Base-by-base conservation (phyloP, 1,139 yeast species). In the Sugiyamaella castrensis region DNA sequence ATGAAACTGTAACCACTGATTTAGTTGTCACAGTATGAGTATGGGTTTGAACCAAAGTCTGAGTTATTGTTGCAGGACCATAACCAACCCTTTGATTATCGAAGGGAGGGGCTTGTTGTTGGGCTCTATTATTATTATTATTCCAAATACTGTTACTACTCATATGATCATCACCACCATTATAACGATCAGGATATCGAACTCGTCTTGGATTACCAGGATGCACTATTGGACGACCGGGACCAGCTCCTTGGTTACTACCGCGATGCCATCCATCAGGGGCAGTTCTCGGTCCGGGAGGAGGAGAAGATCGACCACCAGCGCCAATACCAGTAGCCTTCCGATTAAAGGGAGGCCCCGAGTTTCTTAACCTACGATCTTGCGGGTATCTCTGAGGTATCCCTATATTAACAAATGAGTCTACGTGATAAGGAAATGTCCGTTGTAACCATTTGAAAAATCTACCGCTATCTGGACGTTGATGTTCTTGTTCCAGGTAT, bases 11-110 rank as follows among this genome's bases (percentile, higher is more conserved):
- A 19, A 42, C 46, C 3, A 42, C 40, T 26, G 46, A 42, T 28
- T 42, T 42, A 10, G 46, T 42, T 10, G 46, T 42, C 16, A 42
- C 46, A 11, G 46, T 42, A 35, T 35, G 37, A 3, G 38, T 42
- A 12, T 28, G 15, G 10, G 46, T 42, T 32, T 42, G 35, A 19
- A 39, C 36, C 28, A 27, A 13, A 5, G 38, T 42, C 12, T 42
- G 46, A 2, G 46, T 42, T 11, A 42, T 19, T 8, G 45, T 41
- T 13, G 40, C 9, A n/a, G 40, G 34, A 3, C 15, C 39, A 19
- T 19, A 19, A 19, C 24, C 24, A 19, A 19, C 5, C 5, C 24
- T 19, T 19, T 19, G 24, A 19, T 19, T 4, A 4, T 19, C 24
- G 24, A 19, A 5, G 5, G 24, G 24, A 19, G 5, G 5, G 24